phyloP scores from a whole-genome alignment of 2,329 filamentous ascomycete genomes.

The Fusarium tuaranense region DNA sequence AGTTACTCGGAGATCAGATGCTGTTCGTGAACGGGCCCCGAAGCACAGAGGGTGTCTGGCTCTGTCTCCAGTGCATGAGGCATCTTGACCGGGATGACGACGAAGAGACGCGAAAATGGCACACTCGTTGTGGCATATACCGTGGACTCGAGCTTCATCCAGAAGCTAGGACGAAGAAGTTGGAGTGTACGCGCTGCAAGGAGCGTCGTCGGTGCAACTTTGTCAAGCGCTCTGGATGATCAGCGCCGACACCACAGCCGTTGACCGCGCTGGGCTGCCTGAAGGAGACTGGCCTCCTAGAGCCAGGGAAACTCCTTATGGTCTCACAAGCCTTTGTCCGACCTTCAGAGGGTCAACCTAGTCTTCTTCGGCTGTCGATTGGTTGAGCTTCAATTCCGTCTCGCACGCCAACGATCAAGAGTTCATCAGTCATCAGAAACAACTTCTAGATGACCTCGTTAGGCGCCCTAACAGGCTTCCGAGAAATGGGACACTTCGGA shows the following conservation, averaged over 20 bases:
- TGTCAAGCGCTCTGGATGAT: not conserved
- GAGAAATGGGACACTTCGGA: too few relatives aligned
- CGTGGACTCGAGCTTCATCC: not conserved
- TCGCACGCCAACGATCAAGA: too few relatives aligned
- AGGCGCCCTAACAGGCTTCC: too few relatives aligned
- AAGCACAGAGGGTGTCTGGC: not conserved
- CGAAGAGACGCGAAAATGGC: not conserved
- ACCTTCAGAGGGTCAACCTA: too few relatives aligned
- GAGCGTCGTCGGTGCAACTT: not conserved
- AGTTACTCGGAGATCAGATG: not conserved
- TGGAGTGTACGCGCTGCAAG: not conserved
- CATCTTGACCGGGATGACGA: not conserved
- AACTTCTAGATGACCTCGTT: too few relatives aligned
- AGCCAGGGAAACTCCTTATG: too few relatives aligned
- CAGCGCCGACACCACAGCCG: not conserved
- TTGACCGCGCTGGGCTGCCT: too few relatives aligned
- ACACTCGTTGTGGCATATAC: not conserved
- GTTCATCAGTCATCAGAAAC: too few relatives aligned
- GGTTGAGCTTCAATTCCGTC: too few relatives aligned
- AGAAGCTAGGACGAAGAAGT: not conserved
- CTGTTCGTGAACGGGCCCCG: not conserved
- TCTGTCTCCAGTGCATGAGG: not conserved
- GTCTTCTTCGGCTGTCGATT: too few relatives aligned
- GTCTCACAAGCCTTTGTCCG: too few relatives aligned
- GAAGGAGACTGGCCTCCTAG: too few relatives aligned